phyloP scores from a whole-genome alignment of 352 stramenopile species.

The Globisporangium takayamanum region DNA sequence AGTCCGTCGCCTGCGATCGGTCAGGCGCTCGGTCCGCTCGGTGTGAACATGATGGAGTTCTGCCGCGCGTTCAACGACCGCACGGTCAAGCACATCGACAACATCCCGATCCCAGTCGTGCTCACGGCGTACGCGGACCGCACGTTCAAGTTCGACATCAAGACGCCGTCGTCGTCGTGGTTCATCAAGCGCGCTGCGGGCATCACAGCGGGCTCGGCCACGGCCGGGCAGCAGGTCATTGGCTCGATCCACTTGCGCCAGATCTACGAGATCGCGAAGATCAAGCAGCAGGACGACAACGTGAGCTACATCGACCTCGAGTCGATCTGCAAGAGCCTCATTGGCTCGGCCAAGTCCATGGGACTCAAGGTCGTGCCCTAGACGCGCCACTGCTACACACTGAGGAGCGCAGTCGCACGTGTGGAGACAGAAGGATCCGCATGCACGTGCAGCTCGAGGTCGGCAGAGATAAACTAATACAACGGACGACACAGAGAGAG shows the following conservation, averaged over 20 bases:
- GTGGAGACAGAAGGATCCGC: no score
- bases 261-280: conserved; percentile 97
- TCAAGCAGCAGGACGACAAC: conserved; percentile 95
- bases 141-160: conserved; percentile 95
- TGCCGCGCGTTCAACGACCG: conserved; percentile 99
- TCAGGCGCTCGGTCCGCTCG: conserved; percentile 93
- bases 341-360: conserved; percentile 91
- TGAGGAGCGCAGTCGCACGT: no score
- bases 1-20: conserved; percentile 84
- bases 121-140: conserved; percentile 92
- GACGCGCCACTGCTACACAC: no score
- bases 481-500: no score
- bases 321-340: conserved; percentile 90
- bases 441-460: no score
- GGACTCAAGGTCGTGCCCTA: conserved; percentile 82
- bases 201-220: conserved; percentile 71
- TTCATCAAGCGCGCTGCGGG: conserved; percentile 90
- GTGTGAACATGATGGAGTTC: conserved; percentile 99
- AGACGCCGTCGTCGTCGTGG: conserved; percentile 93
- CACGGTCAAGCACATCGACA: conserved; percentile 88
- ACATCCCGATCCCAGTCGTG: conserved; percentile 90
- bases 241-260: conserved; percentile 91
- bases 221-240: conserved; percentile 63
- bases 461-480: no score
- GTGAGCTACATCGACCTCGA: conserved; percentile 90